Percentiles rank a stretch among this genome's conserved stretches.
These are phyloP conservation scores for Cornus suecica DNA, from an alignment of 148 eudicot genomes.

Conservation along the genomic window DNA sequence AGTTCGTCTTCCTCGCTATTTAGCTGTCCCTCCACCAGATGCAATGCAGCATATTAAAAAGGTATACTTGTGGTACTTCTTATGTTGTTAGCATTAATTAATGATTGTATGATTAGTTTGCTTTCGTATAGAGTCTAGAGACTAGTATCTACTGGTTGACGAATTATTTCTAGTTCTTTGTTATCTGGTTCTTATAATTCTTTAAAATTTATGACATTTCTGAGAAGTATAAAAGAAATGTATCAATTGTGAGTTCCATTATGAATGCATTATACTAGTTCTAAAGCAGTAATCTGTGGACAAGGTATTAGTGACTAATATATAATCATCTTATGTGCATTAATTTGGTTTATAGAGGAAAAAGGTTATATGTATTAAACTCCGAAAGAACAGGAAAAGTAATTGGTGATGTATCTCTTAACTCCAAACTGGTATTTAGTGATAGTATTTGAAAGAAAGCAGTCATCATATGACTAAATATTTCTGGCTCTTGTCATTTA, in stretches of 20 bases:
- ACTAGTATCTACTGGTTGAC: neutral
- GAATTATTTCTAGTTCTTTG: neutral
- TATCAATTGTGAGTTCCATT: too few relatives aligned
- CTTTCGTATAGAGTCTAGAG: neutral
- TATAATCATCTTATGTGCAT: neutral
- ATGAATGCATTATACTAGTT: too few relatives aligned
- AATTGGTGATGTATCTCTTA: neutral
- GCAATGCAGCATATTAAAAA: constrained; percentile 41
- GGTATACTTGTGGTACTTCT: constrained; percentile 13
- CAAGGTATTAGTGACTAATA: too few relatives aligned
- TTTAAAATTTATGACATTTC: too few relatives aligned
- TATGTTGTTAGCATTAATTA: neutral
- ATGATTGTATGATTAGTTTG: neutral
- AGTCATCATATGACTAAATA: too few relatives aligned
- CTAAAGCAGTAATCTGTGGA: too few relatives aligned
- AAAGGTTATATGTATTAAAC: neutral
- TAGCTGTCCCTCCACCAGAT: constrained; percentile 37
- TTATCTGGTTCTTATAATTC: too few relatives aligned
- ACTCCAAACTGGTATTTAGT: neutral
- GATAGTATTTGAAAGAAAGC: neutral
- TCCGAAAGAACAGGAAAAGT: neutral
- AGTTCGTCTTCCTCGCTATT: constrained; percentile 34
- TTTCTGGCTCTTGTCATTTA: too few relatives aligned
- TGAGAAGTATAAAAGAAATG: neutral
- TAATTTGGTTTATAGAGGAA: too few relatives aligned